Evolutionary conservation across 768 basidiomycete species (phyloP).

Genomic region (Calocera cornea): DNA sequence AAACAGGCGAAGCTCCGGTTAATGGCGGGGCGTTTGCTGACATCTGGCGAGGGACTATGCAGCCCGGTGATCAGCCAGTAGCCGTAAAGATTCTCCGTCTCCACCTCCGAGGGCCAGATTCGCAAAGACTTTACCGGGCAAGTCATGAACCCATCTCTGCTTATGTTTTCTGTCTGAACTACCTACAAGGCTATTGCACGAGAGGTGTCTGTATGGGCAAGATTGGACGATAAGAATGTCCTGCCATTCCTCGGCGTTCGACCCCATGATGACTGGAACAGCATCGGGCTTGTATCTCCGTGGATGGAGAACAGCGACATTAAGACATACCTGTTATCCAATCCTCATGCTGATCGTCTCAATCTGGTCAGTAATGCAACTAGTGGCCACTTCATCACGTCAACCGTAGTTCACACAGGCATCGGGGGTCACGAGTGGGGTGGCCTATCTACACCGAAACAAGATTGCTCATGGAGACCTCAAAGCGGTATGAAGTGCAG

Average conservation of each 20-base stretch:
- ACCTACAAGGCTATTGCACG: neutral
- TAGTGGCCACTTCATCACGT: neutral
- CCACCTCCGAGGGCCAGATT: neutral
- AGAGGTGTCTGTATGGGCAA: neutral
- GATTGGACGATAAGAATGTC: neutral
- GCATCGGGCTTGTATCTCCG: neutral
- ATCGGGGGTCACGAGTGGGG: neutral
- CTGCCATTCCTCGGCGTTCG: neutral
- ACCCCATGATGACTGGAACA: neutral
- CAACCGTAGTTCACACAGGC: neutral
- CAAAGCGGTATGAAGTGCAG: neutral
- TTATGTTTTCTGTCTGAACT: neutral
- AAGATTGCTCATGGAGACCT: neutral
- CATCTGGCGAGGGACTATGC: neutral
- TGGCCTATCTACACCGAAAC: neutral
- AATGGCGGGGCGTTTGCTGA: neutral
- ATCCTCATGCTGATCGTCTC: neutral
- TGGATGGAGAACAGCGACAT: neutral
- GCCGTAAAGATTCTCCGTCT: neutral
- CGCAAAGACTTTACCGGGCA: neutral
- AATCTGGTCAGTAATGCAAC: neutral
- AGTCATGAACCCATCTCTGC: neutral
- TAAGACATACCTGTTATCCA: neutral
- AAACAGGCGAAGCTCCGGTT: neutral
- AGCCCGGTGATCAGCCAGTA: neutral